Conservation (phyloP, 2,329 filamentous ascomycete species). For the Aspergillus sp. region DNA sequence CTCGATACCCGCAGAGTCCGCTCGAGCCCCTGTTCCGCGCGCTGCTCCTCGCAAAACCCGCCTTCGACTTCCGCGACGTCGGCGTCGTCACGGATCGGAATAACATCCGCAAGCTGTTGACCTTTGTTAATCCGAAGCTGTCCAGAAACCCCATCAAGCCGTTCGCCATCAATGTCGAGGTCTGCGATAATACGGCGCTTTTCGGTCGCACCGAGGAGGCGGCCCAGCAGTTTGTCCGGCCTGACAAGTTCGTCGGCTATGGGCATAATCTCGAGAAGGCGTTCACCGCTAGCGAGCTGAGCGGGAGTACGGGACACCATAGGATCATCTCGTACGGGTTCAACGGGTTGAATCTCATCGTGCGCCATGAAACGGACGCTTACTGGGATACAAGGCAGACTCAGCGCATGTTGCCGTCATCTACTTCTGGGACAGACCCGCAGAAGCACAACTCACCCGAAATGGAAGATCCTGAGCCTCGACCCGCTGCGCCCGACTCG, state of each 20-base stretch:
- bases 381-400: conserved; percentile 22
- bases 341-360: conserved; percentile 30
- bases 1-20: too few species aligned
- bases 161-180: conserved; percentile 38
- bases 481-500: conserved; percentile 8
- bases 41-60: too few species aligned
- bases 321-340: conserved; percentile 39
- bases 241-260: conserved; percentile 33
- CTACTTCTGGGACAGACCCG: conserved; percentile 11
- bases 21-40: too few species aligned
- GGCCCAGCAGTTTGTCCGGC: conserved; percentile 20
- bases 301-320: conserved; percentile 37
- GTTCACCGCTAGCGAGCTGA: conserved; percentile 29
- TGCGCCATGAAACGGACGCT: conserved; percentile 38
- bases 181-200: conserved; percentile 29
- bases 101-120: too few species aligned
- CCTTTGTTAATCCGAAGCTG: too few species aligned
- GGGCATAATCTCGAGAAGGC: conserved; percentile 40
- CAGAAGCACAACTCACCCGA: too few species aligned
- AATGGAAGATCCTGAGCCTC: too few species aligned
- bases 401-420: neutral
- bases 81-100: too few species aligned
- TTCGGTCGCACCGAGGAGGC: conserved; percentile 28
- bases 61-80: too few species aligned
- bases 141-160: conserved; percentile 18